Evolutionary conservation across 176 grass and related monocot species (phyloP), one percentile per base, ranked within the genome.

Genomic region (Puccinellia tenuiflora): DNA sequence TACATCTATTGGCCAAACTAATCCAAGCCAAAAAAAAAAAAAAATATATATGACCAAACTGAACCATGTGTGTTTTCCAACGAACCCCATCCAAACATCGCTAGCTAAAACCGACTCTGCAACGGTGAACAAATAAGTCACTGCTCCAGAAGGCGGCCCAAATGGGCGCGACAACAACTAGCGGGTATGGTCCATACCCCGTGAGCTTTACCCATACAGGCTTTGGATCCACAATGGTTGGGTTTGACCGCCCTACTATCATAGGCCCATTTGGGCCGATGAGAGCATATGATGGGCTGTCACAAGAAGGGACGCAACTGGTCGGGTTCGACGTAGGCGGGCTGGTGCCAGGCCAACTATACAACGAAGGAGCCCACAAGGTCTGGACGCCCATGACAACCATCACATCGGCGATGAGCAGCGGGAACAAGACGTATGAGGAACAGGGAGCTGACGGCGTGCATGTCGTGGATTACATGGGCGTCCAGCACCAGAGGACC

Each of bases 131-230:
- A 37, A 21, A 5, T 26, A 38, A 6, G 7, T 11, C 89, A 30
- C 89, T 94, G 22, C 87, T 94, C 7, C 89, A 92, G 40, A 90
- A 94, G 77, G 92, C 92, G 0, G 85, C 87, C 2, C 78, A 94
- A 45, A 83, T 94, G 81, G 89, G 89, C 26, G 81, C 89, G 0
- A 78, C 82, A 21, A 83, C 55, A 3, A 45, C 73, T 0, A 68
- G 46, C 37, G 73, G 60, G 7, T 63, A 63, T 31, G 60, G 28
- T 2, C 60, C 60, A 18, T 31, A 79, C 33, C 5, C 8, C 11
- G 30, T 24, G 26, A 55, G 46, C 43, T 81, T 76, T 7, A n/a
- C 21, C 21, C 48, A 73, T 16, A 7, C 61, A 26, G 73, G 81
- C 2, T 48, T 85, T 2, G 67, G 77, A 5, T 54, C 86, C 2